Percentiles rank a stretch among this genome's conserved stretches.
Evolutionary conservation across 495 filamentous ascomycete genomes (phyloP).

Genomic region (Aspergillus bridgeri): DNA sequence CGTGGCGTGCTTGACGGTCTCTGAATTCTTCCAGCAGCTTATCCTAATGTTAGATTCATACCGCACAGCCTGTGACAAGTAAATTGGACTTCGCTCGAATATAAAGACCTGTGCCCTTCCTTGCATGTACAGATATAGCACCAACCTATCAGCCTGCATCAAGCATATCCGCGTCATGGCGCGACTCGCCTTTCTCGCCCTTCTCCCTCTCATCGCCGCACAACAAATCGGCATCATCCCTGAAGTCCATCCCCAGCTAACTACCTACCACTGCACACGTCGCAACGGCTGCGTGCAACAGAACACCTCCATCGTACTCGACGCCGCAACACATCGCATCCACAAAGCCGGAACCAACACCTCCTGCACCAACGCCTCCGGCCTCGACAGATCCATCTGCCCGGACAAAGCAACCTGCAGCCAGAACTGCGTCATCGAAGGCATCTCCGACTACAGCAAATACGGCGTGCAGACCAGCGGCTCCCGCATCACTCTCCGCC

Average conservation of each 20-base stretch:
- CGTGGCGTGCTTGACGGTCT: background rate
- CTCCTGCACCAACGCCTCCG: conserved; percentile 35
- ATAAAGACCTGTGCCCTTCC: too few relatives aligned
- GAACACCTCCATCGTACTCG: conserved; percentile 38
- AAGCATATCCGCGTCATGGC: background rate
- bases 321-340: conserved; percentile 41
- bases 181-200: conserved; percentile 2
- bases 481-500: conserved; percentile 38
- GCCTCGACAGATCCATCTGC: conserved; percentile 44
- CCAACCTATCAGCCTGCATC: background rate
- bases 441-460: conserved; percentile 41
- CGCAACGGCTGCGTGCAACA: conserved; percentile 33
- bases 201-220: conserved; percentile 18
- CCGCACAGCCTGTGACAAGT: too few relatives aligned
- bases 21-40: background rate
- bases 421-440: conserved; percentile 51
- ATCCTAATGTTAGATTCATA: too few relatives aligned
- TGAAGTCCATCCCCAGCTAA: conserved; percentile 32
- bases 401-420: conserved; percentile 44
- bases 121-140: background rate
- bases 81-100: too few relatives aligned
- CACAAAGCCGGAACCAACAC: conserved; percentile 36
- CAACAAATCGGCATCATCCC: conserved; percentile 27
- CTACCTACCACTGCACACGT: conserved; percentile 40
- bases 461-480: conserved; percentile 46